Evolutionary conservation across 1,284 basidiomycete genomes (phyloP).

Genomic region (Malassezia cuniculi): DNA sequence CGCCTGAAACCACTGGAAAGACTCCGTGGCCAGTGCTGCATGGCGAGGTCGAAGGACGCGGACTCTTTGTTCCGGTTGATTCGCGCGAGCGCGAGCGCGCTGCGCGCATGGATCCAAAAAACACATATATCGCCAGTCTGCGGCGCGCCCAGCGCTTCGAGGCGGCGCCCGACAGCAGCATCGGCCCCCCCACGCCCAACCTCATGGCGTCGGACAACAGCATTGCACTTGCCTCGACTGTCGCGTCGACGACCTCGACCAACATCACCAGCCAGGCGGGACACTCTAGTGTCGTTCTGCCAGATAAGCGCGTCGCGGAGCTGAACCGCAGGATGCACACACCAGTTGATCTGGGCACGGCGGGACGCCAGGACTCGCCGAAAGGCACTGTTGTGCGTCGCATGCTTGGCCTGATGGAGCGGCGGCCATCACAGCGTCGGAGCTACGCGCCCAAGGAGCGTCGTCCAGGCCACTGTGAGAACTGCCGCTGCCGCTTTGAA

Average conservation of each 20-base stretch:
- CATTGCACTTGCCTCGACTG: constrained; percentile 75
- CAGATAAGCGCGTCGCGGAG: constrained; percentile 29
- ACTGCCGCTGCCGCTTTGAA: constrained; percentile 78
- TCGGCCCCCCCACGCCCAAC: constrained; percentile 17
- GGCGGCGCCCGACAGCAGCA: constrained; percentile 11
- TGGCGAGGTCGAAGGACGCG: constrained; percentile 46
- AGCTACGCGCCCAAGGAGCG: constrained; percentile 51
- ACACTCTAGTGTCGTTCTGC: constrained; percentile 14
- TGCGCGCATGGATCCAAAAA: constrained; percentile 11
- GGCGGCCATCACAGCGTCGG: not conserved
- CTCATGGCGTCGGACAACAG: constrained; percentile 55
- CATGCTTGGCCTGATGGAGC: constrained; percentile 23
- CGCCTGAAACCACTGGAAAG: constrained; percentile 7
- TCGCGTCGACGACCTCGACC: constrained; percentile 68
- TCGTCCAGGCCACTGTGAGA: constrained; percentile 96
- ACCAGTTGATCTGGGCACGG: constrained; percentile 12
- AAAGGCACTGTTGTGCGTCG: constrained; percentile 25
- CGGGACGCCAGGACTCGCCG: constrained; percentile 10
- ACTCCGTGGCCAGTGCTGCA: constrained; percentile 51
- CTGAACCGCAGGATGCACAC: constrained; percentile 28
- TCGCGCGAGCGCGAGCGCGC: constrained; percentile 14
- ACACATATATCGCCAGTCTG: too few relatives aligned
- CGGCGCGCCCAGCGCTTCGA: constrained; percentile 50
- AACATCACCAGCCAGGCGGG: constrained; percentile 19
- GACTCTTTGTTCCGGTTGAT: constrained; percentile 43